Conservation (phyloP, 257 asterid species). For the Scutellaria galericulata region DNA sequence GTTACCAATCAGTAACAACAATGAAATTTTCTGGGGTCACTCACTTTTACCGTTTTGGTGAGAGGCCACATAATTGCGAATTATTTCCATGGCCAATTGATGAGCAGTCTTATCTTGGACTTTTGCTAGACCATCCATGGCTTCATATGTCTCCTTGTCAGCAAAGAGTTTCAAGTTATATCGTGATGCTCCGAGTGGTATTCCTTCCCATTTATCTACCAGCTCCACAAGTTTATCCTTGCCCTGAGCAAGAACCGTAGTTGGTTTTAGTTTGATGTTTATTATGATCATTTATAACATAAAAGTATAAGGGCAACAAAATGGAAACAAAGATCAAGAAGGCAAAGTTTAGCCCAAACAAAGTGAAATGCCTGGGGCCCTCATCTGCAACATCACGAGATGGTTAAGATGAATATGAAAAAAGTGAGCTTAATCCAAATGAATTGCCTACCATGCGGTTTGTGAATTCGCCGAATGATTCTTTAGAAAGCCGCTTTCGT, state of each 20-base stretch:
- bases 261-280: slow-evolving; percentile 3
- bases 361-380: too few species aligned
- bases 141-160: slow-evolving; percentile 75
- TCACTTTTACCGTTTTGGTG: slow-evolving; percentile 61
- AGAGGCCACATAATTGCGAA: slow-evolving; percentile 78
- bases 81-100: slow-evolving; percentile 82
- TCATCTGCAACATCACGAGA: too few species aligned
- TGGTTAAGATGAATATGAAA: neutral
- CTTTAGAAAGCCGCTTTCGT: slow-evolving; percentile 67
- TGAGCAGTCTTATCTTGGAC: slow-evolving; percentile 71
- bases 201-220: slow-evolving; percentile 83
- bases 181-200: slow-evolving; percentile 60
- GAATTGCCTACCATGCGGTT: slow-evolving; percentile 69
- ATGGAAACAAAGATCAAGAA: too few species aligned
- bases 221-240: slow-evolving; percentile 73
- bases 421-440: slow-evolving; percentile 12
- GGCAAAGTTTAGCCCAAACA: too few species aligned
- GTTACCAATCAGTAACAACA: slow-evolving; percentile 47
- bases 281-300: neutral
- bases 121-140: slow-evolving; percentile 63
- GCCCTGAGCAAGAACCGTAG: slow-evolving; percentile 55
- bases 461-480: slow-evolving; percentile 91
- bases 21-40: slow-evolving; percentile 32
- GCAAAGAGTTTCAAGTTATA: slow-evolving; percentile 76
- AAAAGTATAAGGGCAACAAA: neutral